A percentile compares a stretch with the other conserved stretches of the same genome.
Evolutionary conservation across 331 rosid genomes (phyloP).

Genomic region (Rosa hybrid): DNA sequence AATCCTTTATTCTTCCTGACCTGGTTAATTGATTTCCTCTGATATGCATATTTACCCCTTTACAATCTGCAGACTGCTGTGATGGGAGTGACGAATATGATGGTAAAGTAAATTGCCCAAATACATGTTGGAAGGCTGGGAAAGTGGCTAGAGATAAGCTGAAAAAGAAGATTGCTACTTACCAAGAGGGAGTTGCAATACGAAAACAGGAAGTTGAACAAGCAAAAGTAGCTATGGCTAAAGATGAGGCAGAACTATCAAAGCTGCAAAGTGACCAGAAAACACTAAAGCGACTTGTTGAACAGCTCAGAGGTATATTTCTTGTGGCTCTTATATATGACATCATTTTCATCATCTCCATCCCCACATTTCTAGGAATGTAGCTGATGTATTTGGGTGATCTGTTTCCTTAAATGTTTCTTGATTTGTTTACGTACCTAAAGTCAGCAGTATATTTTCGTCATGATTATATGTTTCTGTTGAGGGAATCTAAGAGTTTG

Average conservation of each 20-base stretch:
- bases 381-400: neutral
- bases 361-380: neutral
- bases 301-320: slow-evolving; percentile 75
- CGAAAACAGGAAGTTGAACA: slow-evolving; percentile 66
- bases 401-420: neutral
- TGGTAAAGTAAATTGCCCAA: slow-evolving; percentile 69
- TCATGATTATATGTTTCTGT: neutral
- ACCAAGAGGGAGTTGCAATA: slow-evolving; percentile 68
- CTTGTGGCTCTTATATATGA: slow-evolving; percentile 13
- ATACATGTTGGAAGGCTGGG: slow-evolving; percentile 98
- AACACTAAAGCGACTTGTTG: slow-evolving; percentile 70
- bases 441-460: neutral
- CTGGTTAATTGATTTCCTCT: neutral
- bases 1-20: neutral
- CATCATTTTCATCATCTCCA: neutral
- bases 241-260: slow-evolving; percentile 69
- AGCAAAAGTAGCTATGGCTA: slow-evolving; percentile 57
- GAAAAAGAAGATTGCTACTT: slow-evolving; percentile 68
- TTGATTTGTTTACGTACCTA: neutral
- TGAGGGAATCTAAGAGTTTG: neutral
- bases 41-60: slow-evolving; percentile 25
- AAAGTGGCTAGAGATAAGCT: slow-evolving; percentile 82
- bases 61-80: slow-evolving; percentile 73
- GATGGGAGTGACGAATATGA: slow-evolving; percentile 96
- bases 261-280: slow-evolving; percentile 73